phyloP scores from a whole-genome alignment of 805 yeast genomes.

The Suhomyces faveliae region DNA sequence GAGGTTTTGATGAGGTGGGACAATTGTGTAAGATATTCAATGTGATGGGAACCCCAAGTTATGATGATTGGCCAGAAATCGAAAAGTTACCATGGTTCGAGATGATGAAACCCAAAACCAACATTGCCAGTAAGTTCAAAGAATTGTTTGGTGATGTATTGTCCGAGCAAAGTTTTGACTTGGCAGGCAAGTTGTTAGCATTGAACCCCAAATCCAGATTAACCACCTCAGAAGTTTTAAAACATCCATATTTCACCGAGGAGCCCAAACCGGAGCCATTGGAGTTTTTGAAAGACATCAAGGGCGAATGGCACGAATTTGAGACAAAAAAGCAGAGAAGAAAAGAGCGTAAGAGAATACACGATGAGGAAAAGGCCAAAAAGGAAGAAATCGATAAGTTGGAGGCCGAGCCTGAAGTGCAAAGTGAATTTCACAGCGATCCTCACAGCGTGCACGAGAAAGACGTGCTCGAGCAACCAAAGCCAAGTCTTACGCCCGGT shows the following conservation, averaged over 20 bases:
- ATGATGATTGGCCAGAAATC: constrained; percentile 74
- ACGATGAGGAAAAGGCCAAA: constrained; percentile 23
- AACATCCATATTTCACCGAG: constrained; percentile 67
- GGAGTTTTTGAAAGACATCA: constrained; percentile 49
- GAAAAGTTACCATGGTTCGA: constrained; percentile 90
- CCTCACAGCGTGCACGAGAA: not conserved
- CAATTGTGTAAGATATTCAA: constrained; percentile 76
- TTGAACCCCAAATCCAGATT: constrained; percentile 71
- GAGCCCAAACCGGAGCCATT: constrained; percentile 67
- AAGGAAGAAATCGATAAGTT: not conserved
- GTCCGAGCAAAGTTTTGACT: constrained; percentile 49
- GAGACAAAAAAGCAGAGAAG: constrained; percentile 82
- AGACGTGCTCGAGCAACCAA: not conserved
- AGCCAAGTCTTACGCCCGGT: no score
- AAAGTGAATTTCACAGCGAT: not conserved
- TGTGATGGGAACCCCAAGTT: constrained; percentile 83
- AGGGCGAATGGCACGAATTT: constrained; percentile 95
- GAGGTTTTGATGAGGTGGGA: constrained; percentile 84
- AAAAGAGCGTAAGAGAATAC: constrained; percentile 41
- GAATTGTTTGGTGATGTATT: constrained; percentile 24
- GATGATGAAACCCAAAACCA: constrained; percentile 61
- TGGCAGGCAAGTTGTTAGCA: constrained; percentile 61
- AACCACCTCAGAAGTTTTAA: constrained; percentile 66
- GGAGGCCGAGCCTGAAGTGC: not conserved
- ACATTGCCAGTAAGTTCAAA: constrained; percentile 29